Conservation (phyloP, 2,329 filamentous ascomycete genomes). For the Microcera coccophila region DNA sequence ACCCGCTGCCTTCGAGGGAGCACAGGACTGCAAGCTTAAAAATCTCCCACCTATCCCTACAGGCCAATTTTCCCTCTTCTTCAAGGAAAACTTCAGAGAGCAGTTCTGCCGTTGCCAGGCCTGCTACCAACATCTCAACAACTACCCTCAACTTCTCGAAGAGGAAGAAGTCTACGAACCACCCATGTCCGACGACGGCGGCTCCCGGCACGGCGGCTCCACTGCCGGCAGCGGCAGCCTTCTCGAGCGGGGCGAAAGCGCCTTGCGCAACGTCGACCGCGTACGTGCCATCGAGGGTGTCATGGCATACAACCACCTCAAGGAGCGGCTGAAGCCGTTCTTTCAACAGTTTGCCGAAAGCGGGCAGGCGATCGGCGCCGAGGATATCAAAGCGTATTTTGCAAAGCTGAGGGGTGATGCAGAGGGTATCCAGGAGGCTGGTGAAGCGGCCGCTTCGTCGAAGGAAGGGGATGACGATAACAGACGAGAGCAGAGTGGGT, state of each 20-base stretch:
- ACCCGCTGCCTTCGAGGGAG: constrained; percentile 10
- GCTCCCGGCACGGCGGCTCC: constrained; percentile 51
- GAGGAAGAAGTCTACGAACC: constrained; percentile 95
- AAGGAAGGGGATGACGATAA: constrained; percentile 32
- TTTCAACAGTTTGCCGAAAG: constrained; percentile 91
- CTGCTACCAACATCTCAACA: constrained; percentile 72
- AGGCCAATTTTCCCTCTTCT: constrained; percentile 74
- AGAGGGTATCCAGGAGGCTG: constrained; percentile 62
- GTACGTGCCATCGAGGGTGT: constrained; percentile 93
- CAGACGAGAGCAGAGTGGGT: constrained; percentile 52
- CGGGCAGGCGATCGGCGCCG: constrained; percentile 80
- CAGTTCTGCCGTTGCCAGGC: constrained; percentile 74
- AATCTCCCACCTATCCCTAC: constrained; percentile 54
- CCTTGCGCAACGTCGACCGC: constrained; percentile 85
- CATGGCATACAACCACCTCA: constrained; percentile 96
- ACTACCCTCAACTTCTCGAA: constrained; percentile 78
- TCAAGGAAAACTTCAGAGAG: constrained; percentile 73
- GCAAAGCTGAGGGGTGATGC: constrained; percentile 89
- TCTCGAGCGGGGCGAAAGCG: constrained; percentile 87
- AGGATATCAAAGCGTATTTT: constrained; percentile 96
- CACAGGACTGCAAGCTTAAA: constrained; percentile 54
- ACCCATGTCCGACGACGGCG: constrained; percentile 67
- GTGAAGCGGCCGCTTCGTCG: constrained; percentile 46
- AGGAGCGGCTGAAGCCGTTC: constrained; percentile 93
- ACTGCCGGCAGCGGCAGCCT: constrained; percentile 74